Evolutionary conservation across 495 filamentous ascomycete species (phyloP), one percentile per base, ranked within the genome.

Genomic region (Aspergillus carlsbadensis): DNA sequence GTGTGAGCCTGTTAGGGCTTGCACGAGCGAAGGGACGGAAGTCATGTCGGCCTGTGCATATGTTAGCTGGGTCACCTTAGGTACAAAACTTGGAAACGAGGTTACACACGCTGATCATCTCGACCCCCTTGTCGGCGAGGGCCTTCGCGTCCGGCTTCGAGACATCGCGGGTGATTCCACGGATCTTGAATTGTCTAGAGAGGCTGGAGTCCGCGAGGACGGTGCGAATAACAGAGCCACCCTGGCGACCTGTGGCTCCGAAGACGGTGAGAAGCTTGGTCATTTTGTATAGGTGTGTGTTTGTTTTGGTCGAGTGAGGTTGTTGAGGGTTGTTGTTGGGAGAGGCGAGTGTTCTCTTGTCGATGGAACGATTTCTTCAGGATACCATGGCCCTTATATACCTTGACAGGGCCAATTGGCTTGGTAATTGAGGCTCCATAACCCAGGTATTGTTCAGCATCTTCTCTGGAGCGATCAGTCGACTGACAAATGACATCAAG

Each of bases 121-220:
- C 45, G n/a, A 48, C 45, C 14, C 45, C 45, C 17, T 40, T n/a
- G 10, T 24, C 54, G 6, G 42, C 55, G 5, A 70, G 57, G 5
- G 57, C 58, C 35, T 65, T 36, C 5, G 68, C 65, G 0, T 58
- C 36, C 8, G 44, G 44, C 55, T 58, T 80, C 36, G 63, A 64
- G 1, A 70, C 60, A 62, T 85, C 76, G 8, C 84, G 73, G 8
- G 82, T 84, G 39, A 87, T 70, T 53, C 69, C 83, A 29, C 84
- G 77, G 61, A 87, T 66, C 31, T 70, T 71, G 70, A 61, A 87
- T 24, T 66, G 46, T 4, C 68, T 58, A 33, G 73, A 77, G 11
- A 81, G 62, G 6, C 65, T 57, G 0, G 82, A 63, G 60, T 82
- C 72, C 22, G 56, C 56, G 11, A 84, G 72, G 36, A 86, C 69